Percentiles rank a stretch among this genome's conserved stretches.
Evolutionary conservation across 106 monocot genomes (phyloP).

Genomic region (Alisma plantagoaquatica): DNA sequence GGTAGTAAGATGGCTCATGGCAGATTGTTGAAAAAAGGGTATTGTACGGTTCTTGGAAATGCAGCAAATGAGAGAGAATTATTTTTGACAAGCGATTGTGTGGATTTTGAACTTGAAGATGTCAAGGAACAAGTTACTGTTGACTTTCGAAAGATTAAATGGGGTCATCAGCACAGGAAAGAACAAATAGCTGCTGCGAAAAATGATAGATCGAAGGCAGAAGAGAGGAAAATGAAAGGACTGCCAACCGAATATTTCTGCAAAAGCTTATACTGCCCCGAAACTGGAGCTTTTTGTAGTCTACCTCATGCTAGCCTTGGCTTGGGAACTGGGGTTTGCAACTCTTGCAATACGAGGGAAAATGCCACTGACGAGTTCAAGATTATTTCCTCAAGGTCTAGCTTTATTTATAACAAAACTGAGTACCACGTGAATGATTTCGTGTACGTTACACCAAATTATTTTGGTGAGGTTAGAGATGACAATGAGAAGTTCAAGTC

Average conservation of each 20-base stretch:
- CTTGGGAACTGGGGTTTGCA: conserved; percentile 73
- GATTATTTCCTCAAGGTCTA: conserved; percentile 19
- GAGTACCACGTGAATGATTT: conserved; percentile 67
- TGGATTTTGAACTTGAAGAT: conserved; percentile 62
- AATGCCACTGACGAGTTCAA: conserved; percentile 28
- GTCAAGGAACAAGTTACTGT: conserved; percentile 60
- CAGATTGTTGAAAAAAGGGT: conserved; percentile 47
- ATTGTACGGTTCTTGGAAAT: conserved; percentile 77
- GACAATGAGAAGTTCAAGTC: conserved; percentile 63
- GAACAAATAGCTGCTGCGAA: conserved; percentile 43
- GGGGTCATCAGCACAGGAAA: conserved; percentile 73
- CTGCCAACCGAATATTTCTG: conserved; percentile 64
- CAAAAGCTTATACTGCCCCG: conserved; percentile 84
- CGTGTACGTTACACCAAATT: conserved; percentile 59
- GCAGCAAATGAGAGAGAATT: conserved; percentile 88
- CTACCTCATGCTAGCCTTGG: conserved; percentile 51
- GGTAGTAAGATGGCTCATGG: conserved; percentile 83
- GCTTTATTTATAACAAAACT: conserved; percentile 48
- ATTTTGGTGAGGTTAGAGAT: conserved; percentile 40
- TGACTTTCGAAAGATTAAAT: conserved; percentile 37
- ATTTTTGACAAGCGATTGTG: conserved; percentile 75
- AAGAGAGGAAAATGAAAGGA: conserved; percentile 86
- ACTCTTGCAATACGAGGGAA: conserved; percentile 56
- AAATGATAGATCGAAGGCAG: conserved; percentile 48
- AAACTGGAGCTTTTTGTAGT: conserved; percentile 71